Evolutionary conservation across 371 early-diverging fungal species (phyloP), one percentile per base, ranked within the genome.

Genomic region (Blyttiomyces sp.): DNA sequence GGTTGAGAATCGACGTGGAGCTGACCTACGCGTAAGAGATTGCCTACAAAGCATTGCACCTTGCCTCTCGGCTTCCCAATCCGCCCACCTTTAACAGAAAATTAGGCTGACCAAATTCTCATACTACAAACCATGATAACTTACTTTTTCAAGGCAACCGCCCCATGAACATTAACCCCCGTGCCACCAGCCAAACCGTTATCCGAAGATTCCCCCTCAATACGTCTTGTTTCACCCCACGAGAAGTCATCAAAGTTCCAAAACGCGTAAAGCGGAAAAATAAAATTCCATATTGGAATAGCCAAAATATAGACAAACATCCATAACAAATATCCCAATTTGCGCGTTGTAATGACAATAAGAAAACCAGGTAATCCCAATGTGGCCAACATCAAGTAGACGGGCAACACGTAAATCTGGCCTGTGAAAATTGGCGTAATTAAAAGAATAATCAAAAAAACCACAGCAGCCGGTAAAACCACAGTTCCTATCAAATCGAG

Each of bases 241-340:
- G 88, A 85, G 69, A 98, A 96, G 66, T 99, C 98, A 71, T 99
- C 99, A 78, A 98, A 95, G 71, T 96, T 93, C 99, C 99, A 99
- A 77, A 90, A 99, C 34, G 97, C 88, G 74, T 98, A 99, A 3
- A 90, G 68, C 2, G 99, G 99, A 43, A 99, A 85, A n/a, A 94
- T 82, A 70, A 94, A 89, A 69, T 92, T 93, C 91, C 96, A 99
- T 11, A 99, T 84, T 0, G 98, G 98, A 23, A 97, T 79, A 3
- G 93, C 89, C 19, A 91, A 35, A n/a, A 99, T 73, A 66, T 96
- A 98, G 49, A 97, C 84, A 30, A 92, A 51, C 88, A 97, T 91
- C 97, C 97, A 98, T 13, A 89, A 87, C 33, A 97, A 79, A 66
- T 96, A 93, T 33, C 85, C 82, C 69, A 89, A 71, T 63, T 94